phyloP scores from a whole-genome alignment of 2,329 filamentous ascomycete genomes.

The Talaromyces sp. region DNA sequence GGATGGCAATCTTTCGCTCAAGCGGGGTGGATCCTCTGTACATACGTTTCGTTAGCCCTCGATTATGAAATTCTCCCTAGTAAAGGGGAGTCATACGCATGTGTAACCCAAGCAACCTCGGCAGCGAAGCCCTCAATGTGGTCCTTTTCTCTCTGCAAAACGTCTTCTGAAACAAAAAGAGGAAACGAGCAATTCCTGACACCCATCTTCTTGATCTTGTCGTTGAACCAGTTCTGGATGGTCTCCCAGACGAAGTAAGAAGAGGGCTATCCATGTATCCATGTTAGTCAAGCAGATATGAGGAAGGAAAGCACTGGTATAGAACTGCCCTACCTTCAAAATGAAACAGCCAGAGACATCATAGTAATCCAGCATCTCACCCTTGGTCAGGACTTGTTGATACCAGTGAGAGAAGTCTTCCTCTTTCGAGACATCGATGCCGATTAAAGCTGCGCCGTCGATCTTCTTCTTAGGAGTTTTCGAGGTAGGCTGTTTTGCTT shows the following conservation, averaged over 20 bases:
- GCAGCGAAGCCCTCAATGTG: constrained; percentile 99
- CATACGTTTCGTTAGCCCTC: constrained; percentile 21
- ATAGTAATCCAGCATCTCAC: constrained; percentile 97
- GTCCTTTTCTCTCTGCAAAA: constrained; percentile 80
- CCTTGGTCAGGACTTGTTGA: constrained; percentile 94
- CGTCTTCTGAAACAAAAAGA: constrained; percentile 89
- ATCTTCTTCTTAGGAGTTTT: constrained; percentile 50
- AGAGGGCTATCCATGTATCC: constrained; percentile 43
- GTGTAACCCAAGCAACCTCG: constrained; percentile 50
- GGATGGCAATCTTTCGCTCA: constrained; percentile 70
- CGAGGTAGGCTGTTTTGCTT: constrained; percentile 40
- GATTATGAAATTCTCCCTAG: not conserved
- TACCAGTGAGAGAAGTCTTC: constrained; percentile 94
- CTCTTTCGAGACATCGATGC: constrained; percentile 79
- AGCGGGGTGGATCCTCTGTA: constrained; percentile 81
- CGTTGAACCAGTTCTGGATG: constrained; percentile 55
- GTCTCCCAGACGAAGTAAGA: constrained; percentile 65
- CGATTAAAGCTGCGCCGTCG: constrained; percentile 65
- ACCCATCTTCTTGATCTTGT: constrained; percentile 78
- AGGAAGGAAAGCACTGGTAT: not conserved
- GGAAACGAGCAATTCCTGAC: constrained; percentile 97
- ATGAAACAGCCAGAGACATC: constrained; percentile 98
- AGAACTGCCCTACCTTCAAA: constrained; percentile 55
- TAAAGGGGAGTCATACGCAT: constrained; percentile 34
- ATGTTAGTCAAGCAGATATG: not conserved